Base-by-base conservation (phyloP, 805 yeast species). In the Wickerhamomyces queroliae region DNA sequence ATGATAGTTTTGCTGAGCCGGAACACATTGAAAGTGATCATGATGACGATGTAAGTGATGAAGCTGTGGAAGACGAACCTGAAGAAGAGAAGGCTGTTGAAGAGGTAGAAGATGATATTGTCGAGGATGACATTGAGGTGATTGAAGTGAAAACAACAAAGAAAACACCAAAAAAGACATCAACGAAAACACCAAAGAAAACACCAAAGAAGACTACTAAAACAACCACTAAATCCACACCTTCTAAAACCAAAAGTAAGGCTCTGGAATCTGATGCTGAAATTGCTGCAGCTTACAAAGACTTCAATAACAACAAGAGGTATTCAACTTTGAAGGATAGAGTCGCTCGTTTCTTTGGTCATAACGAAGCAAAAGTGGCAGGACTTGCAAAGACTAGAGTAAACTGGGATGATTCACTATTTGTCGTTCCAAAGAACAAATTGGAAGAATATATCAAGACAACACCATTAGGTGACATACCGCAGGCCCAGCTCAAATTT, bases 381-480 rank as follows among this genome's bases (percentile, higher is more conserved):
- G 55, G 58, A 15, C 57, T 75, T 3, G 58, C 74, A 4, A 56
- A 66, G 19, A 63, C 69, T 27, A 72, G 81, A 42, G 65, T 62
- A 15, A 60, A 58, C 4, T 80, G 83, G 77, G 77, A 75, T 26
- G 56, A 57, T 2, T 57, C 63, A 21, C 45, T 75, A 28, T 78
- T 78, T 43, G 61, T 58, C 48, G 53, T 76, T 49, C 62, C 66
- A 22, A 59, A 63, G 28, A 47, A 56, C 5, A 44, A 54, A 36
- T 42, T 70, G 16, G 39, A 48, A 29, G 39, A 38, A 12, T 30
- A 30, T 19, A 30, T 13, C 10, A 1, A 49, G 55, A n/a, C 47
- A 49, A 20, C 23, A 25, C 17, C 42, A 8, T 6, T 37, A 12
- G 21, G 38, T 24, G 23, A 29, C 18, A 13, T 45, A 24, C 46